Evolutionary conservation across 495 filamentous ascomycete genomes (phyloP).

Genomic region (Darksidea phi): DNA sequence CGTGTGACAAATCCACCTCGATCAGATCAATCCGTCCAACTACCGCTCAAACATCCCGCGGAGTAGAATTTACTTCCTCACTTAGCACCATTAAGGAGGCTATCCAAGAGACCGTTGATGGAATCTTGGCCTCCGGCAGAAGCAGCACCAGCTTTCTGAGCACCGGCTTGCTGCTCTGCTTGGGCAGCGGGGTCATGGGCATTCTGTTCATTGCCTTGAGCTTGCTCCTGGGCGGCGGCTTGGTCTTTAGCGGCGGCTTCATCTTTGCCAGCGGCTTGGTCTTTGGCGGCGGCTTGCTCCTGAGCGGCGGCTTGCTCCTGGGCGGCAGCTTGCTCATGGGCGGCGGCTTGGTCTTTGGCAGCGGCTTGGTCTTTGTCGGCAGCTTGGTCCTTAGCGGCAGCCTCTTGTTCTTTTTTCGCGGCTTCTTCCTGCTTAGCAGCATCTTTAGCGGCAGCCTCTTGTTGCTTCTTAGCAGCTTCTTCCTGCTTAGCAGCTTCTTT

Average conservation of each 20-base stretch:
- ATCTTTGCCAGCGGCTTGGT: too few relatives aligned
- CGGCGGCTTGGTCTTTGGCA: too few relatives aligned
- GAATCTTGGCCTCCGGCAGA: not conserved
- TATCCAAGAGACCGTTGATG: not conserved
- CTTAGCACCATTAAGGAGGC: not conserved
- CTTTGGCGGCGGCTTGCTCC: too few relatives aligned
- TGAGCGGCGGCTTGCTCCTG: too few relatives aligned
- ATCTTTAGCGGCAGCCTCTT: not conserved
- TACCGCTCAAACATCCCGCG: not conserved
- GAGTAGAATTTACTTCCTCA: not conserved
- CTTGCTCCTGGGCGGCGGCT: too few relatives aligned
- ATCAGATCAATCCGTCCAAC: not conserved
- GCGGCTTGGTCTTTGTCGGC: too few relatives aligned
- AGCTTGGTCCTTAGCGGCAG: not conserved
- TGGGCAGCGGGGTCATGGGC: too few relatives aligned
- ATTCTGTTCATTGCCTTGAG: too few relatives aligned
- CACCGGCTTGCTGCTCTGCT: not conserved
- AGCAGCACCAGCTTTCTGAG: not conserved
- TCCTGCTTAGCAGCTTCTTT: slow-evolving; percentile 1
- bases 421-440: not conserved
- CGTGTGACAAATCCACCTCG: not conserved
- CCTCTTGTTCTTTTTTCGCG: not conserved
- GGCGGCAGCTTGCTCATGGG: too few relatives aligned
- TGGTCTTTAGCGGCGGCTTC: too few relatives aligned
- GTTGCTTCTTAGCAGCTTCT: too few relatives aligned